Evolutionary conservation across 1,284 basidiomycete genomes (phyloP).

Genomic region (Thelephora terrestris): DNA sequence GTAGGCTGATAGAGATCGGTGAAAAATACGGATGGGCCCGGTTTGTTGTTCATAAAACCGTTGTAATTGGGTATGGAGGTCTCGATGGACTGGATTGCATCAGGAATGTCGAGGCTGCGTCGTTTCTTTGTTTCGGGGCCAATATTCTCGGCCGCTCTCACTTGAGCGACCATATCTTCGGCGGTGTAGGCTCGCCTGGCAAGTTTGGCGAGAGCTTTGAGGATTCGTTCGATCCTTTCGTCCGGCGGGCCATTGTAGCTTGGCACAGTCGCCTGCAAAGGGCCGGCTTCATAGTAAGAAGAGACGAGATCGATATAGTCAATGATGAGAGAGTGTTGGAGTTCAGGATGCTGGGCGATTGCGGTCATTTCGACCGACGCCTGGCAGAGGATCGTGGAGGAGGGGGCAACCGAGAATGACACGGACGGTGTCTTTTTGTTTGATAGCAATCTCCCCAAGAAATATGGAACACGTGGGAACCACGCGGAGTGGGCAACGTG

Average conservation of each 20-base stretch:
- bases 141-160: constrained; percentile 29
- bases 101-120: constrained; percentile 32
- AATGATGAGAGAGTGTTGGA: constrained; percentile 25
- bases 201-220: constrained; percentile 43
- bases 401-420: too few relatives aligned
- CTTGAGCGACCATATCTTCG: constrained; percentile 35
- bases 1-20: constrained; percentile 7
- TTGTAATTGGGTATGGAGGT: constrained; percentile 13
- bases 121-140: constrained; percentile 40
- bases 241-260: constrained; percentile 53
- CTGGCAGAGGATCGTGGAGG: too few relatives aligned
- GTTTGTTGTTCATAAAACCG: constrained; percentile 12
- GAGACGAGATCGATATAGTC: constrained; percentile 30
- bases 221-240: constrained; percentile 56
- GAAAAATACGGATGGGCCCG: constrained; percentile 18
- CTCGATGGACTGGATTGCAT: constrained; percentile 15
- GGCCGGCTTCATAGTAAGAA: constrained; percentile 28
- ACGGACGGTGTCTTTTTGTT: too few relatives aligned
- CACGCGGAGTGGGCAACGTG: too few relatives aligned
- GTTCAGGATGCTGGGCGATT: constrained; percentile 12
- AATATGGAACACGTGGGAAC: too few relatives aligned
- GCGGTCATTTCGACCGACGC: constrained; percentile 13
- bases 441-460: too few relatives aligned
- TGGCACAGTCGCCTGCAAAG: constrained; percentile 38
- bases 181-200: constrained; percentile 52